Base-by-base conservation (phyloP, 1,284 basidiomycete genomes). In the Pisolithus thermaeus region DNA sequence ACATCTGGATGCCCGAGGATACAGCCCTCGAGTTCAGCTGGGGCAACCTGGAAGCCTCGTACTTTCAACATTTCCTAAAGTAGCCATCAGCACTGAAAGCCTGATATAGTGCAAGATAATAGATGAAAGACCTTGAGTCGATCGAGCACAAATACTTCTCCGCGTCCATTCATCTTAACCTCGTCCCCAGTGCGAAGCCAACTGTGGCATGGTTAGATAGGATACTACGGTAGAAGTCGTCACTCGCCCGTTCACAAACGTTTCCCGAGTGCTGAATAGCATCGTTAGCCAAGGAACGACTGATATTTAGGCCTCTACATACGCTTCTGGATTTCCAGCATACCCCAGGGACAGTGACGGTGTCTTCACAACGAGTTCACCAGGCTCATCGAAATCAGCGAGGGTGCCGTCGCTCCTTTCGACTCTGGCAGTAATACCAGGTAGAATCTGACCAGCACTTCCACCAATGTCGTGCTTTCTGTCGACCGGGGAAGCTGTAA, bases 121-220 rank as follows among this genome's bases (percentile, higher is more conserved):
- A 38, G 27, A 52, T 51, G 16, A 45, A 81, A 11, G 27, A 43
- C 83, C 75, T 89, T 89, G 47, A 88, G 64, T 28, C 87, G 76
- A 65, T 89, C 87, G 11, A 86, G 71, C 30, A 88, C 72, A 63
- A 78, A 81, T 3, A 89, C 61, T 56, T 87, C 80, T 1, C 78
- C 76, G 50, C 80, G 73, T 56, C 69, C 64, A 48, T 79, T 73
- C 55, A 87, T 78, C 58, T 73, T 73, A 11, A 80, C 84, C 61
- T 84, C 80, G 59, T 89, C 87, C 2, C 86, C 86, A 0, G 84
- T 87, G 48, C 74, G 76, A 6, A 88, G 75, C 83, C 83, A 89
- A 39, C 83, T 81, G 69, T 16, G n/a, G 61, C 8, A 67, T 69
- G 8, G 66, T 79, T 47, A 46, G 53, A 35, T 3, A 27, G 22